phyloP scores from a whole-genome alignment of 2,329 filamentous ascomycete species.

The Ilyonectria mors-panacis region DNA sequence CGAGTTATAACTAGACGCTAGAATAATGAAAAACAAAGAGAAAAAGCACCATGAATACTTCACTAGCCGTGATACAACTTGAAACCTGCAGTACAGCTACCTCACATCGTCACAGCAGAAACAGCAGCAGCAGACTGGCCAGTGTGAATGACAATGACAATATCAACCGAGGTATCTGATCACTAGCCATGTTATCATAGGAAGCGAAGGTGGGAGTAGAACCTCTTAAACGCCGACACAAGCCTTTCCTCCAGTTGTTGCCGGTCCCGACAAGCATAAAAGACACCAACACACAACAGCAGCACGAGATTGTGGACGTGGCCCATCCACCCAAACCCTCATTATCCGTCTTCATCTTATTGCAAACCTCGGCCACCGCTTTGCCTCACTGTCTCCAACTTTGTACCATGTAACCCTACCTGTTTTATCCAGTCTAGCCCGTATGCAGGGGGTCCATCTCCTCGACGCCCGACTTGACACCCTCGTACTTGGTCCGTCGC shows the following conservation, averaged over 20 bases:
- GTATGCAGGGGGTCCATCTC: constrained; percentile 76
- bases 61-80: no score
- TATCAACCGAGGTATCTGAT: constrained; percentile 54
- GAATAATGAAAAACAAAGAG: constrained; percentile 5
- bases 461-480: constrained; percentile 73
- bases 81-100: not conserved
- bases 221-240: constrained; percentile 49
- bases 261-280: constrained; percentile 34
- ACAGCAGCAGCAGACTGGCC: not conserved
- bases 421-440: constrained; percentile 39
- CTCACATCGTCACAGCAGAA: not conserved
- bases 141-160: constrained; percentile 22
- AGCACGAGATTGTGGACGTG: constrained; percentile 21
- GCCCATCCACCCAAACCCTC: constrained; percentile 30
- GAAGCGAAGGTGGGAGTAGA: constrained; percentile 52
- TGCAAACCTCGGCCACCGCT: constrained; percentile 10
- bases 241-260: constrained; percentile 41
- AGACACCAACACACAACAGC: constrained; percentile 28
- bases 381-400: not conserved
- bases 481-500: constrained; percentile 80
- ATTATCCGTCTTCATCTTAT: constrained; percentile 20
- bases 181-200: constrained; percentile 54
- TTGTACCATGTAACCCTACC: not conserved
- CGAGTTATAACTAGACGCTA: constrained; percentile 1
- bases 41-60: not conserved